Percentiles rank a stretch among this genome's conserved stretches.
Conservation (phyloP, 2,329 filamentous ascomycete species). For the Ophiostoma ulmi region DNA sequence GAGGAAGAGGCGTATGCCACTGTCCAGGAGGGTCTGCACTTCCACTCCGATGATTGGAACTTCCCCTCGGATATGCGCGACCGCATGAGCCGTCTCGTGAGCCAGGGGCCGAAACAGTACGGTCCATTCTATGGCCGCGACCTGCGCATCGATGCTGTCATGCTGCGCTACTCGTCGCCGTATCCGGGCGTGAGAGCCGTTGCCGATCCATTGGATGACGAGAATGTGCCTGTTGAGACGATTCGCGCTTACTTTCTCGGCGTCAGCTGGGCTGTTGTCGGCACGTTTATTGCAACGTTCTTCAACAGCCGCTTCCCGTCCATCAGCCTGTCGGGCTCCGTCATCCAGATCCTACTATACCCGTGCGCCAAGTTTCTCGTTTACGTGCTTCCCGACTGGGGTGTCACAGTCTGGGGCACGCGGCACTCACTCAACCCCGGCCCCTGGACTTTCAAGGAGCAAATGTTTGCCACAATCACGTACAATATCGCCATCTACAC, state of each 20-base stretch:
- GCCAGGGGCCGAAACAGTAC: constrained; percentile 37
- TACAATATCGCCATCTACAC: constrained; percentile 55
- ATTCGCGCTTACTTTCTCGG: constrained; percentile 58
- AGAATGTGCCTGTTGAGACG: constrained; percentile 54
- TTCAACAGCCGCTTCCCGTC: constrained; percentile 56
- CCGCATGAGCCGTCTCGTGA: constrained; percentile 38
- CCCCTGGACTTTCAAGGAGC: constrained; percentile 59
- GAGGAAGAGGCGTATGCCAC: constrained; percentile 42
- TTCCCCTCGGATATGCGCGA: constrained; percentile 41
- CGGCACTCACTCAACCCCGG: constrained; percentile 54
- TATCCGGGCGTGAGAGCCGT: constrained; percentile 54
- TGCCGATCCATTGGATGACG: constrained; percentile 29
- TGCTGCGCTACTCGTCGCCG: constrained; percentile 42
- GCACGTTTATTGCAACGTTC: constrained; percentile 53
- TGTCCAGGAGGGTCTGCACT: constrained; percentile 36
- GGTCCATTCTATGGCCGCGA: constrained; percentile 41
- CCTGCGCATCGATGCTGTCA: constrained; percentile 38
- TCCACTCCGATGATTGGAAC: constrained; percentile 43
- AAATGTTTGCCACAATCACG: constrained; percentile 59
- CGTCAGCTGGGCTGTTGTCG: constrained; percentile 52
- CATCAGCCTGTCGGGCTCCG: constrained; percentile 55
- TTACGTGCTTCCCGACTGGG: constrained; percentile 48
- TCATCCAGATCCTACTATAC: constrained; percentile 58
- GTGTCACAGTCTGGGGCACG: constrained; percentile 47
- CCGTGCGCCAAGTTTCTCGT: constrained; percentile 54